Evolutionary conservation across 1,284 basidiomycete species (phyloP).

Genomic region (Cutaneotrichosporon cavernicola): DNA sequence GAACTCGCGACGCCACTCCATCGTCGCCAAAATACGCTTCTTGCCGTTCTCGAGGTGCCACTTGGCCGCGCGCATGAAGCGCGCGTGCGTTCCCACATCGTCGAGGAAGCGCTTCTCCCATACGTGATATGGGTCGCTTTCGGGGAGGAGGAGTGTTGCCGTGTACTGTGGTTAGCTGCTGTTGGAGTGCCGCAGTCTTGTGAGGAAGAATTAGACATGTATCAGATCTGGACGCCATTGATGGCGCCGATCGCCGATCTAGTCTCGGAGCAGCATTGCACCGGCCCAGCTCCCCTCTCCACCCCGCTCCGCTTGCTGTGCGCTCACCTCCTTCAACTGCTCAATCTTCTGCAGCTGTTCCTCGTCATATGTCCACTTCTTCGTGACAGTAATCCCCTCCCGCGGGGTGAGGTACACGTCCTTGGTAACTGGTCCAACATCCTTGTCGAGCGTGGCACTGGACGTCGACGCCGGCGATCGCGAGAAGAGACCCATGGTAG

Average conservation of each 20-base stretch:
- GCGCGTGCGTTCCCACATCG: slow-evolving; percentile 69
- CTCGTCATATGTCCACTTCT: slow-evolving; percentile 64
- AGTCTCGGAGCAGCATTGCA: neutral
- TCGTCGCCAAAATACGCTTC: slow-evolving; percentile 69
- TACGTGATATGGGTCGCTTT: slow-evolving; percentile 65
- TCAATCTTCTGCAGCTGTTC: slow-evolving; percentile 63
- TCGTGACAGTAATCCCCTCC: slow-evolving; percentile 28
- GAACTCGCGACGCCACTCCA: slow-evolving; percentile 77
- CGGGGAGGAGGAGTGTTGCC: slow-evolving; percentile 61
- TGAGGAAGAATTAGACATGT: no score
- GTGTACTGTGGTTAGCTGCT: slow-evolving; percentile 61
- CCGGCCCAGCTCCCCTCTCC: neutral
- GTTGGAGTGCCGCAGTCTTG: neutral
- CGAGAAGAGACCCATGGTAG: slow-evolving; percentile 21
- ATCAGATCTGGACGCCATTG: neutral
- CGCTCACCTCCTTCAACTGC: slow-evolving; percentile 62
- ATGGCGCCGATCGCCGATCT: no score
- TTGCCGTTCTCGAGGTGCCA: slow-evolving; percentile 75
- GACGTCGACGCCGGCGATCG: slow-evolving; percentile 12
- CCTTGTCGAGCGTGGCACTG: slow-evolving; percentile 8
- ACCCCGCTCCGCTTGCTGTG: neutral
- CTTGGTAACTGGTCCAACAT: slow-evolving; percentile 14
- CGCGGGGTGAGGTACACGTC: slow-evolving; percentile 20
- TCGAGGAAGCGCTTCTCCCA: slow-evolving; percentile 76
- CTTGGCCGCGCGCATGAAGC: slow-evolving; percentile 80